Evolutionary conservation across 2,329 filamentous ascomycete genomes (phyloP).

Genomic region (Cordyceps farinosa): DNA sequence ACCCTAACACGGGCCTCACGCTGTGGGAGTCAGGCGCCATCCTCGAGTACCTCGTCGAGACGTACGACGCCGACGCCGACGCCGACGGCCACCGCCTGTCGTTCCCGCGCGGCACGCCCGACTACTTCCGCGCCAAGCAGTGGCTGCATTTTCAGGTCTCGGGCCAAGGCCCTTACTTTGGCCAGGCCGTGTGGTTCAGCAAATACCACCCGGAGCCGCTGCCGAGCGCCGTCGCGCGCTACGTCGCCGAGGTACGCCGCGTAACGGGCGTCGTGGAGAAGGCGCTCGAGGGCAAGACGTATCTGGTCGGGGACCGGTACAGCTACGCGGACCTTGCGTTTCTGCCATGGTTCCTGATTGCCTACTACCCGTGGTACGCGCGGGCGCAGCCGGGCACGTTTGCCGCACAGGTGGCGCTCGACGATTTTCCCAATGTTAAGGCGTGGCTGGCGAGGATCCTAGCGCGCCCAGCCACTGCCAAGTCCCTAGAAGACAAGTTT

Average conservation of each 20-base stretch:
- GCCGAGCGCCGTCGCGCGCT: slow-evolving; percentile 30
- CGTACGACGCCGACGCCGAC: slow-evolving; percentile 16
- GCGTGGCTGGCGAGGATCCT: slow-evolving; percentile 8
- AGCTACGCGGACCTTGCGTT: slow-evolving; percentile 7
- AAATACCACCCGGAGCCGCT: slow-evolving; percentile 28
- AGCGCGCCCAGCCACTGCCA: slow-evolving; percentile 3
- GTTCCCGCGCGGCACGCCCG: slow-evolving; percentile 22
- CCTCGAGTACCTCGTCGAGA: slow-evolving; percentile 19
- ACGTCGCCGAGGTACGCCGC: slow-evolving; percentile 29
- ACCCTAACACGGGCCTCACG: slow-evolving; percentile 18
- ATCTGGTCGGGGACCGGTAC: slow-evolving; percentile 8
- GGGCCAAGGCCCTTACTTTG: slow-evolving; percentile 39
- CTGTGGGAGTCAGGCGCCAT: slow-evolving; percentile 22
- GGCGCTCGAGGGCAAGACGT: background rate
- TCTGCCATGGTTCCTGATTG: slow-evolving; percentile 10
- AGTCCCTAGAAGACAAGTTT: slow-evolving; percentile 8
- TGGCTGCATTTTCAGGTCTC: slow-evolving; percentile 38
- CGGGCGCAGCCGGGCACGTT: background rate
- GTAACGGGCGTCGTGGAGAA: slow-evolving; percentile 11
- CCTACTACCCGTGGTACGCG: background rate
- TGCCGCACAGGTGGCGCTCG: background rate
- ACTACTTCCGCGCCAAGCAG: slow-evolving; percentile 33
- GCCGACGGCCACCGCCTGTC: slow-evolving; percentile 19
- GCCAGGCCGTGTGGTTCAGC: slow-evolving; percentile 33
- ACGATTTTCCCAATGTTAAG: slow-evolving; percentile 6